phyloP scores from a whole-genome alignment of 352 stramenopile species.

The Nothophytophthora sp. region DNA sequence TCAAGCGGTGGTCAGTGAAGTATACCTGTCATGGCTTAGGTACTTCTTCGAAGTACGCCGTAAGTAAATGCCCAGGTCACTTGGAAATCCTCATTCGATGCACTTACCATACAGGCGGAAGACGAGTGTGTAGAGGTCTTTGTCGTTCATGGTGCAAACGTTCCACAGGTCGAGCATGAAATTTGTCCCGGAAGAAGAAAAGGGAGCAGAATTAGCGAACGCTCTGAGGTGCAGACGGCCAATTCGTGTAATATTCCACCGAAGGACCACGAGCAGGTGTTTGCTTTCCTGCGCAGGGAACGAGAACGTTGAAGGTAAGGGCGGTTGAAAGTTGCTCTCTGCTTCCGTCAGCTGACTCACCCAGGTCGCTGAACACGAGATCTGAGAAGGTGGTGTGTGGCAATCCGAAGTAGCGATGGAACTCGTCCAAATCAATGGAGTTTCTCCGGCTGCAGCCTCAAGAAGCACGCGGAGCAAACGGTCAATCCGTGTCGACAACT shows the following conservation, averaged over 20 bases:
- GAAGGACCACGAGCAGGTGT: slow-evolving; percentile 33
- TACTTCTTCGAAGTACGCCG: no score
- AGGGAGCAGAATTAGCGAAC: background rate
- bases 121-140: slow-evolving; percentile 38
- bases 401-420: slow-evolving; percentile 43
- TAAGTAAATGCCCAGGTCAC: no score
- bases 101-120: slow-evolving; percentile 50
- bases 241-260: slow-evolving; percentile 20
- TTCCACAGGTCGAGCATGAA: slow-evolving; percentile 66
- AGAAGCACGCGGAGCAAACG: background rate
- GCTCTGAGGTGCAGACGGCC: background rate
- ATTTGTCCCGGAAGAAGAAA: slow-evolving; percentile 16
- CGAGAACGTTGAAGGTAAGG: background rate
- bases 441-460: slow-evolving; percentile 35
- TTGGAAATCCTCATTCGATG: background rate
- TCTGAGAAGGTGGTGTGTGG: slow-evolving; percentile 46
- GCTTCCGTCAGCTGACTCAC: background rate
- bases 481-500: background rate
- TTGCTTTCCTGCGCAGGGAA: slow-evolving; percentile 35
- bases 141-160: slow-evolving; percentile 50
- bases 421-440: slow-evolving; percentile 56
- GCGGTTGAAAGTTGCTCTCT: background rate
- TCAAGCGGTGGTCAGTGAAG: slow-evolving; percentile 1
- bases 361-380: slow-evolving; percentile 54
- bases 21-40: slow-evolving; percentile 12